Base-by-base conservation (phyloP, 768 basidiomycete species). In the Auricularia auricula-judae region DNA sequence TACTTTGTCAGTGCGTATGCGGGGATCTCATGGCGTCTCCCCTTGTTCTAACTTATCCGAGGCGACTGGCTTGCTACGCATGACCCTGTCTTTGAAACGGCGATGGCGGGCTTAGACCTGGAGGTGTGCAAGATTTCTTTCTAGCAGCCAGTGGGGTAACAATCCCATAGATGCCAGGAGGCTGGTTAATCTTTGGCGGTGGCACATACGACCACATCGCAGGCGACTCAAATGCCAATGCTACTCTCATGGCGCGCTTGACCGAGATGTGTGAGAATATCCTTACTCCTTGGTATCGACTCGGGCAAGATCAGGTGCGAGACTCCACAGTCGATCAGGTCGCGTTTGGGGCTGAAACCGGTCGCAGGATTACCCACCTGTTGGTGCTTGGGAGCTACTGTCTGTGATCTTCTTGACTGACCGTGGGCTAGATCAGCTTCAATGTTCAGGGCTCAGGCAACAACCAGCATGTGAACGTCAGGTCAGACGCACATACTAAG, bases 401-500 rank as follows among this genome's bases (percentile, higher is more conserved):
- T 51, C 4, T 21, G 16, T 4, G 21, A 8, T 51, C 47, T 18
- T 18, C 18, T 14, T 59, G 54, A 21, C 39, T 42, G 39, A 42
- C 39, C 7, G 39, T 14, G 8, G 7, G 12, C 39, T 42, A 59
- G 56, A 21, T 59, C 23, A 59, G 56, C 34, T 59, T 59, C 29
- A 59, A 59, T 18, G 56, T 59, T 7, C 56, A 59, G 33, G 56
- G 56, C 14, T 29, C 23, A 4, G 21, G 23, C 12, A 23, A 59
- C 34, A 66, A 66, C 43, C 44, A 33, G 4, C 66, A 68, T 65
- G 65, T 66, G 34, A 72, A 72, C 62, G 73, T 75, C 34, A 62
- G 77, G 74, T 2, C 72, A 68, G 47, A 76, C 54, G 65, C 66
- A 21, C 70, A 73, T 64, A 61, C 75, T 61, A 68, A 63, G 61